Evolutionary conservation across 495 filamentous ascomycete species (phyloP).

Genomic region (Xylaria cubensis): DNA sequence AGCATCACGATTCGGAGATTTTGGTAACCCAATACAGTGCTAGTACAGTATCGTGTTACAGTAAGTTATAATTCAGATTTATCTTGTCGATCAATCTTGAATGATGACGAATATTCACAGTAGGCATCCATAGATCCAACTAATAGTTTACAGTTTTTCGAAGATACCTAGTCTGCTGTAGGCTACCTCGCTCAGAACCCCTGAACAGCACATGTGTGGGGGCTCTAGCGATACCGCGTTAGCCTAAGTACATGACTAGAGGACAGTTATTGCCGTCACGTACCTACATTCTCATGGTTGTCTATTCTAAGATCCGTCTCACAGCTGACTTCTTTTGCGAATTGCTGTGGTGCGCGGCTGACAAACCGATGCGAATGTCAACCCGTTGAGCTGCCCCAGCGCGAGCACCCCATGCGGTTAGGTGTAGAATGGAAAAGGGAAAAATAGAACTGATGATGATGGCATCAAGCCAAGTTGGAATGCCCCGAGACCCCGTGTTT

Average conservation of each 20-base stretch:
- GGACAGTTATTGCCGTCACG: not conserved
- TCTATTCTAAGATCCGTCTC: not conserved
- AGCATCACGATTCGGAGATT: not conserved
- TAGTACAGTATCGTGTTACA: too few relatives aligned
- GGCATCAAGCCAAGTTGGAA: not conserved
- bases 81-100: not conserved
- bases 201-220: not conserved
- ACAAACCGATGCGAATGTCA: not conserved
- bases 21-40: too few relatives aligned
- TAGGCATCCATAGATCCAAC: not conserved
- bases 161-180: not conserved
- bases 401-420: slow-evolving; percentile 2
- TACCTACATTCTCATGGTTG: not conserved
- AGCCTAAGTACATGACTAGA: not conserved
- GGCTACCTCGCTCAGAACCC: not conserved
- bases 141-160: not conserved
- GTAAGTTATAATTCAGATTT: not conserved
- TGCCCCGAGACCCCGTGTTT: slow-evolving; percentile 8
- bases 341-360: not conserved
- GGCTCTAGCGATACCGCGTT: not conserved
- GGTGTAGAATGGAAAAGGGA: slow-evolving; percentile 10
- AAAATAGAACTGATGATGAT: slow-evolving; percentile 3
- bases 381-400: not conserved
- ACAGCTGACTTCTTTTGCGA: not conserved
- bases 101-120: not conserved